Percentiles rank a stretch among this genome's conserved stretches.
These are phyloP conservation scores for Aspergillus costaricaensis DNA, from an alignment of 2,329 filamentous ascomycete genomes.

Conservation along the genomic window DNA sequence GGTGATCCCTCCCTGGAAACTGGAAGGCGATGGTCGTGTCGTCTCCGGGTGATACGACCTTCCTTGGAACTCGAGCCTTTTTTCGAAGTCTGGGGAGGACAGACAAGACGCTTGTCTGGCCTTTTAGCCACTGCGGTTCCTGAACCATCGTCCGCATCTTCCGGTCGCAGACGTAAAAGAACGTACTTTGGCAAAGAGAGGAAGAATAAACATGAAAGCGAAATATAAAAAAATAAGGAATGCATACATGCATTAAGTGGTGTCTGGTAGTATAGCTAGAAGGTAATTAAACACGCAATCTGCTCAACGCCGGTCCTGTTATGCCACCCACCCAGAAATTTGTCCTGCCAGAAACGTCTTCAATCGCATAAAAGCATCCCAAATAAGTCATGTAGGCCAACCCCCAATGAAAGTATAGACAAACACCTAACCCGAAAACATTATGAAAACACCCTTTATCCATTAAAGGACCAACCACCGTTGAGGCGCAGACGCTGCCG, in stretches of 20 bases:
- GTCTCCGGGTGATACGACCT: background rate
- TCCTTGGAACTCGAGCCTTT: background rate
- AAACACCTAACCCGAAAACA: background rate
- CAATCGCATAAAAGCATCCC: background rate
- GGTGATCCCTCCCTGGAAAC: background rate
- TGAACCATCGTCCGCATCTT: background rate
- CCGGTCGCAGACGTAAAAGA: background rate
- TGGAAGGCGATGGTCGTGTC: background rate
- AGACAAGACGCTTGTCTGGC: background rate
- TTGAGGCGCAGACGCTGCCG: conserved; percentile 78
- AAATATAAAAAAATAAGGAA: background rate
- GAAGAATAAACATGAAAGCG: background rate
- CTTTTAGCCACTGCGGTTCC: background rate
- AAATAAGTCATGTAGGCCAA: background rate
- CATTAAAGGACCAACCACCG: conserved; percentile 75
- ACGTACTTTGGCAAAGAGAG: too few species aligned
- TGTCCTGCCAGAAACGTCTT: background rate
- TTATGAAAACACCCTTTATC: background rate
- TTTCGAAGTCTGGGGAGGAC: background rate
- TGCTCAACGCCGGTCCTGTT: background rate
- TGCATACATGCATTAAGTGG: background rate
- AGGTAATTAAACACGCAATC: background rate
- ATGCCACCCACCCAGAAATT: background rate
- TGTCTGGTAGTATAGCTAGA: background rate
- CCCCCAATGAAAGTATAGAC: background rate